Evolutionary conservation across 78 protist species (phyloP).

Genomic region (Salpingoeca rosetta): DNA sequence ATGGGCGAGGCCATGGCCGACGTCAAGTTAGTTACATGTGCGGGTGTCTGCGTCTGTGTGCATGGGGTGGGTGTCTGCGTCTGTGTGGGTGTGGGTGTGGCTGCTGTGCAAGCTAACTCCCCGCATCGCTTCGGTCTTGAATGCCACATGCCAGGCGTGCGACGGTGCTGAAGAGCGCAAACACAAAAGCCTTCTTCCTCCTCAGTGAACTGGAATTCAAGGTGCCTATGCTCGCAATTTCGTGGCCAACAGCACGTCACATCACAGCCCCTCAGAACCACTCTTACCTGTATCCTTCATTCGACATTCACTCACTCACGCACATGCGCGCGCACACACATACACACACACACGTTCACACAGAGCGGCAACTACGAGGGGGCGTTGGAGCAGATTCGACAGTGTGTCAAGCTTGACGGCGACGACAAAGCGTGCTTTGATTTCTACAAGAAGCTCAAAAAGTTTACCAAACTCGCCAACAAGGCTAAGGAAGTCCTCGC

Average conservation of each 20-base stretch:
- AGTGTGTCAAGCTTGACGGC: neutral
- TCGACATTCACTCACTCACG: too few relatives aligned
- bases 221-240: too few relatives aligned
- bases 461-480: neutral
- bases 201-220: neutral
- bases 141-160: neutral
- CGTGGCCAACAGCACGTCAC: too few relatives aligned
- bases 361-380: neutral
- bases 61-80: too few relatives aligned
- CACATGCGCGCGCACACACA: too few relatives aligned
- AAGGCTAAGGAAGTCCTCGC: neutral
- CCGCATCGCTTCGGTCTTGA: too few relatives aligned
- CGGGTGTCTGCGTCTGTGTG: too few relatives aligned
- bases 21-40: neutral
- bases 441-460: neutral
- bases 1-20: neutral
- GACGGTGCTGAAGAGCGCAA: neutral
- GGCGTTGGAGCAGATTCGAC: neutral
- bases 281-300: too few relatives aligned
- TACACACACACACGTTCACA: too few relatives aligned
- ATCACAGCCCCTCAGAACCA: too few relatives aligned
- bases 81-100: too few relatives aligned
- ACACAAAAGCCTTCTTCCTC: neutral
- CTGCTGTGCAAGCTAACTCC: too few relatives aligned
- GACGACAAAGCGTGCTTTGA: neutral